These are phyloP conservation scores for Cenococcum geophilum DNA, from an alignment of 495 filamentous ascomycete genomes.

Conservation along the genomic window DNA sequence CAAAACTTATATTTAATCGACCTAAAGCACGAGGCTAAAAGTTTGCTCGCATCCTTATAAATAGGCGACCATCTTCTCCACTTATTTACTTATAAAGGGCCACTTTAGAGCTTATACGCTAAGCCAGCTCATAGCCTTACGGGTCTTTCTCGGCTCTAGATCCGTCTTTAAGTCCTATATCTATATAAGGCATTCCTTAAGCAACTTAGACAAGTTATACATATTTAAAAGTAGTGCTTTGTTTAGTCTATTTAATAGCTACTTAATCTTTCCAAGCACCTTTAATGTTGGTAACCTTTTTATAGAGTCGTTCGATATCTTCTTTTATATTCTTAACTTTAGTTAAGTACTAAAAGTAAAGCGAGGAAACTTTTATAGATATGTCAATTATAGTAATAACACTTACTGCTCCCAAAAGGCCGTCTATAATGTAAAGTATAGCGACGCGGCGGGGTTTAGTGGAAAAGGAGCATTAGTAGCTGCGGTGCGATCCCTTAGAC, in stretches of 20 bases:
- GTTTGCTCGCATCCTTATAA: conserved; percentile 31
- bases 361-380: conserved; percentile 19
- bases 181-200: conserved; percentile 28
- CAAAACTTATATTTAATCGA: conserved; percentile 10
- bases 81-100: conserved; percentile 40
- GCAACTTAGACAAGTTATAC: conserved; percentile 8
- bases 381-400: conserved; percentile 19
- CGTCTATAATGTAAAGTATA: no score
- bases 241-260: conserved; percentile 11
- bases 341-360: conserved; percentile 21
- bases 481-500: no score
- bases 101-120: conserved; percentile 34
- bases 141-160: conserved; percentile 38
- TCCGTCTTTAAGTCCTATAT: conserved; percentile 31
- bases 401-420: conserved; percentile 11
- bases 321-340: conserved; percentile 18
- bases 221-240: conserved; percentile 11
- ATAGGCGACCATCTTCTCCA: conserved; percentile 35
- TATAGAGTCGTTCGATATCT: conserved; percentile 19
- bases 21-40: conserved; percentile 2
- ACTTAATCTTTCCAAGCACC: conserved; percentile 13
- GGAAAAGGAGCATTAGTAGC: no score
- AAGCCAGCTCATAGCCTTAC: conserved; percentile 17
- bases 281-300: conserved; percentile 17
- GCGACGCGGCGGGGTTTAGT: no score